phyloP scores from a whole-genome alignment of 75 land plant genomes.

The Picea glauca region DNA sequence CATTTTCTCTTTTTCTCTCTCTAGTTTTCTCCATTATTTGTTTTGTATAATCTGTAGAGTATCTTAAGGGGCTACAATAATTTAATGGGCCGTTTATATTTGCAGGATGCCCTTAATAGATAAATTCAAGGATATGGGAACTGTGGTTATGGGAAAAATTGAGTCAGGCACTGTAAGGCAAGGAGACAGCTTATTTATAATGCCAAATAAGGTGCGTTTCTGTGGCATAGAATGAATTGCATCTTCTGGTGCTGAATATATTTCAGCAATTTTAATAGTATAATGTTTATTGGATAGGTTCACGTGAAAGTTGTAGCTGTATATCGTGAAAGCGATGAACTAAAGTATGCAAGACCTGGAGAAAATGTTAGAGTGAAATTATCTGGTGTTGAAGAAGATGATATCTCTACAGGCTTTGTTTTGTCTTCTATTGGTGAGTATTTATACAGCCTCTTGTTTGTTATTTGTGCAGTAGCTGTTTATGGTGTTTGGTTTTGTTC shows the following conservation, averaged over 20 bases:
- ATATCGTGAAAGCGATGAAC: conserved; percentile 70
- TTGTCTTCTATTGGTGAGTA: conserved; percentile 72
- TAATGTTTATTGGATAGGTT: conserved; percentile 37
- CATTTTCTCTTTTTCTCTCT: background rate
- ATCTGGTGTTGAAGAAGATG: conserved; percentile 95
- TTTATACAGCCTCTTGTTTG: background rate
- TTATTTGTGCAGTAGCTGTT: background rate
- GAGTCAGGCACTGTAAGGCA: conserved; percentile 88
- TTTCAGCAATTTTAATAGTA: background rate
- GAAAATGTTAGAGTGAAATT: conserved; percentile 83
- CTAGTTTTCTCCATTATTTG: background rate
- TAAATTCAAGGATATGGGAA: conserved; percentile 97
- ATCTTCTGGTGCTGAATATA: background rate
- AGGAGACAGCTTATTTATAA: conserved; percentile 76
- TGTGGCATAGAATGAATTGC: background rate
- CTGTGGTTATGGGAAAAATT: conserved; percentile 96
- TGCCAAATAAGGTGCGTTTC: conserved; percentile 88
- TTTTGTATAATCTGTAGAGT: background rate
- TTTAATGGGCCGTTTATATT: background rate
- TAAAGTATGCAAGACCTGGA: conserved; percentile 80
- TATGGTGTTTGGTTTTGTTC: background rate
- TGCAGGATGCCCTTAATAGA: conserved; percentile 95
- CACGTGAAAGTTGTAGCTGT: conserved; percentile 80
- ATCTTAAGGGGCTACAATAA: background rate
- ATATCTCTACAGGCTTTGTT: conserved; percentile 87